phyloP scores from a whole-genome alignment of 2,329 filamentous ascomycete genomes.

The Stromatinia cepivora region DNA sequence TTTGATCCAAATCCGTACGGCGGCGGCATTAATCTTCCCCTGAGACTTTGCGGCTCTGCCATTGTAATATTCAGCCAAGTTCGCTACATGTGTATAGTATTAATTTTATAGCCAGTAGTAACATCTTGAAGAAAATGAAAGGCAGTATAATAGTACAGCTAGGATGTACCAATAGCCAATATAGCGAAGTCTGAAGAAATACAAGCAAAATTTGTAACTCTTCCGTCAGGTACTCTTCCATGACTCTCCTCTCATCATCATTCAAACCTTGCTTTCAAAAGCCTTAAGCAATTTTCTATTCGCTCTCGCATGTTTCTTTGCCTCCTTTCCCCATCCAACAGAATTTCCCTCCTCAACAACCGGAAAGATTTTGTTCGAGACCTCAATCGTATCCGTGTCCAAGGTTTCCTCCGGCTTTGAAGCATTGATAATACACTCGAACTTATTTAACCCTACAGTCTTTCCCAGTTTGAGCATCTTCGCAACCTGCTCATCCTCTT shows the following conservation, averaged over 20 bases:
- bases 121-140: not conserved
- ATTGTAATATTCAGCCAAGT: not conserved
- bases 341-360: not conserved
- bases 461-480: slow-evolving; percentile 14
- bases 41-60: no score
- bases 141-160: not conserved
- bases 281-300: slow-evolving; percentile 15
- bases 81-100: not conserved
- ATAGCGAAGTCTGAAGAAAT: not conserved
- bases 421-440: slow-evolving; percentile 20
- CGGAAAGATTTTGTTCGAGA: not conserved
- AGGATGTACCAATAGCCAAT: not conserved
- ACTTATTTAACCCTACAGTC: slow-evolving; percentile 12
- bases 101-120: not conserved
- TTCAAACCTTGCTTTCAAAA: not conserved
- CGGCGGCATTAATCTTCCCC: no score
- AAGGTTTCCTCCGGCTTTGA: not conserved
- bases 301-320: slow-evolving; percentile 15
- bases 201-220: not conserved
- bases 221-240: not conserved
- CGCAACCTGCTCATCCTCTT: slow-evolving; percentile 5
- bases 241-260: no score
- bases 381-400: not conserved
- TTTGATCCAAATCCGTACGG: no score
- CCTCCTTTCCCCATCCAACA: slow-evolving; percentile 21